phyloP scores from a whole-genome alignment of 1,139 yeast species.

The Scheffersomyces parashehatae region DNA sequence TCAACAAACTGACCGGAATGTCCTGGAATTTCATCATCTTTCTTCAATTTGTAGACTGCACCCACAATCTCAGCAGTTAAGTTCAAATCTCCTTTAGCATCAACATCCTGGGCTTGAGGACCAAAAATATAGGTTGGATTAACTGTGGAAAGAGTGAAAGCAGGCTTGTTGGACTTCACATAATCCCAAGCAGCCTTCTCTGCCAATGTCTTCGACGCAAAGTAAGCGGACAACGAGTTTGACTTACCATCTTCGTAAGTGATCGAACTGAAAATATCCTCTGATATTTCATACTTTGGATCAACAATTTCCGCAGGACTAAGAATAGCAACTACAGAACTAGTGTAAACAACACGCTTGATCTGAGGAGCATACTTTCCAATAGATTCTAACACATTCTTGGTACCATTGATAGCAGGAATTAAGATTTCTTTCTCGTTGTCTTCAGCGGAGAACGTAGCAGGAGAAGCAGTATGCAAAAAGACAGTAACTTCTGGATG shows the following conservation, averaged over 20 bases:
- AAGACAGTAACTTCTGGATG: slow-evolving; percentile 26
- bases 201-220: slow-evolving; percentile 40
- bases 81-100: slow-evolving; percentile 16
- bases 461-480: slow-evolving; percentile 25
- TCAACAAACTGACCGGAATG: slow-evolving; percentile 38
- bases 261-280: slow-evolving; percentile 18
- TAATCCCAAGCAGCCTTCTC: slow-evolving; percentile 50
- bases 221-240: slow-evolving; percentile 24
- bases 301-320: slow-evolving; percentile 25
- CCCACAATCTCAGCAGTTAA: slow-evolving; percentile 19
- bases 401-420: slow-evolving; percentile 46
- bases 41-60: slow-evolving; percentile 19
- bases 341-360: slow-evolving; percentile 39
- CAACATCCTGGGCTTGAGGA: slow-evolving; percentile 26
- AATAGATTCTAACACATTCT: slow-evolving; percentile 32
- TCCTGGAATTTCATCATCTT: slow-evolving; percentile 13
- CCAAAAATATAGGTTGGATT: slow-evolving; percentile 27
- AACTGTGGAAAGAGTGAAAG: slow-evolving; percentile 13
- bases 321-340: slow-evolving; percentile 46
- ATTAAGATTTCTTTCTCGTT: slow-evolving; percentile 39
- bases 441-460: slow-evolving; percentile 29
- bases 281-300: no score
- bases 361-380: slow-evolving; percentile 24
- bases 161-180: slow-evolving; percentile 18
- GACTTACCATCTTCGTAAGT: slow-evolving; percentile 36